Base-by-base conservation (phyloP, 1,284 basidiomycete species). In the Rhodotorula glutinis region DNA sequence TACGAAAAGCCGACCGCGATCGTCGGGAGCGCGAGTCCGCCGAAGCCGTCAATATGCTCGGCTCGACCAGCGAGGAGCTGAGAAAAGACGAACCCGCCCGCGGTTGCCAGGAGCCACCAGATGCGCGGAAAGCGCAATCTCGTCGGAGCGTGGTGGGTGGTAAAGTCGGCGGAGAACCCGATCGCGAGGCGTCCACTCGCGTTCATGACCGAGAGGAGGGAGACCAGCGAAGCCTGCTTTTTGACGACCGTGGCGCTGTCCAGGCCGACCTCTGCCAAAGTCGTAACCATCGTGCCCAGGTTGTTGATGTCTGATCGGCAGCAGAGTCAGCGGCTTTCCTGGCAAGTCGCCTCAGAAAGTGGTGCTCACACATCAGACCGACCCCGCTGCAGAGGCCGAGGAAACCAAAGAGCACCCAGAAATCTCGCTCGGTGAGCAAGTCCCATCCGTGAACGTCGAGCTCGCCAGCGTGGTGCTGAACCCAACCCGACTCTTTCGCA, bases 51-150 rank as follows among this genome's bases (percentile, higher is more conserved):
- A 19, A 70, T 53, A 23, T 29, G 47, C 21, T 59, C 57, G 23
- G 61, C 56, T 30, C 33, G 33, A 7, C 51, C 43, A 10, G 67
- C 66, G 51, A 71, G 46, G 19, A 64, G 14, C 33, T 71, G 70
- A 2, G 70, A 71, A 27, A 63, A 8, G 53, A 63, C 53, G 55
- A 69, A 71, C 23, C 66, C 53, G 17, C 38, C 23, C 10, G 70
- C 62, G 17, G 66, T 69, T 29, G 43, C 43, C 63, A 60, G 47
- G 25, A 60, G 29, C 66, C 66, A 71, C 66, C 66, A 71, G 11
- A 71, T 53, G 10, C 70, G 21, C 17, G 63, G 47, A 33, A 71
- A 66, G 19, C 67, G 56, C 27, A 44, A 40, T n/a, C 53, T 38
- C 17, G 21, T 19, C 8, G 61, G 61, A 0, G 55, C 58, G 38